Evolutionary conservation across 169 alveolate genomes (phyloP), one percentile per base, ranked within the genome.

Genomic region (Besnoitia besnoiti): DNA sequence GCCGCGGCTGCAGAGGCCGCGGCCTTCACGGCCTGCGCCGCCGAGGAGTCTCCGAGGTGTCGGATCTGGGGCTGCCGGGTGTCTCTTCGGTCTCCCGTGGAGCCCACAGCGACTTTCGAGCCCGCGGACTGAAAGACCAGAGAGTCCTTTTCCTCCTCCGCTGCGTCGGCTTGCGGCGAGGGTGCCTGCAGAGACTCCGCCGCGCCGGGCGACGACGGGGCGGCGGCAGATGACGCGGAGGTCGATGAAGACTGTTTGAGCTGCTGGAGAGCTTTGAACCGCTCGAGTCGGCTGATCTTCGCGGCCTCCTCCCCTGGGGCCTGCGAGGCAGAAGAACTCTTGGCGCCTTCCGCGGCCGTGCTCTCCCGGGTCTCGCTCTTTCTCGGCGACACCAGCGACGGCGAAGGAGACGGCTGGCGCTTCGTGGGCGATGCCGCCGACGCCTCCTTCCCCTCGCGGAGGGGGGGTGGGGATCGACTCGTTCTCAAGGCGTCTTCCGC

Each of bases 211-310:
- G 61, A 14, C 76, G n/a, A n/a, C n/a, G n/a, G n/a, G n/a, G n/a
- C n/a, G n/a, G n/a, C n/a, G n/a, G n/a, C n/a, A n/a, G n/a, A n/a
- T n/a, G n/a, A n/a, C n/a, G n/a, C n/a, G n/a, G n/a, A n/a, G n/a
- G n/a, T n/a, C n/a, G n/a, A n/a, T n/a, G 73, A 51, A 0, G 90
- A 35, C 21, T 50, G 93, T 75, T 90, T 77, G 90, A 76, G 89
- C 85, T 73, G 82, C 49, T 80, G 82, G 2, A 90, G 85, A 50
- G 93, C 93, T 79, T 87, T 90, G 44, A 90, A 90, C 35, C 93
- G 73, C 85, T 90, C 93, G 35, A 90, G 55, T 44, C 93, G 93
- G 90, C 93, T 90, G 19, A 75, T 19, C 75, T 90, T 77, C 82
- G 46, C 14, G 47, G 24, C 82, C 30, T 55, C 67, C 30, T 55